Evolutionary conservation across 768 basidiomycete genomes (phyloP).

Genomic region (Auriscalpium vulgare): DNA sequence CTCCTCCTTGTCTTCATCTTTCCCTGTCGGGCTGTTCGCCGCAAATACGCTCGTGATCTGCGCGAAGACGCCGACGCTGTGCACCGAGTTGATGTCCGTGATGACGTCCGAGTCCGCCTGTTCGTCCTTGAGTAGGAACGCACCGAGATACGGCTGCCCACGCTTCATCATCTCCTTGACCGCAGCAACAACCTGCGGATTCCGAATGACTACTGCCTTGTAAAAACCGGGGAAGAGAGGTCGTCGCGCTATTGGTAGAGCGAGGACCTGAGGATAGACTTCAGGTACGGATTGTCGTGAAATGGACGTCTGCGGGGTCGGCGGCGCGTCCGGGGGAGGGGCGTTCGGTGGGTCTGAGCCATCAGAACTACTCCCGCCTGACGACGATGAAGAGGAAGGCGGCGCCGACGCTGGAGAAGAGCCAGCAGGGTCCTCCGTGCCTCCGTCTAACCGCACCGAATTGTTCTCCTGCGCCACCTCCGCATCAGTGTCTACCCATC

Average conservation of each 20-base stretch:
- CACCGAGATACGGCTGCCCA: constrained; percentile 94
- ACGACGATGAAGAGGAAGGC: constrained; percentile 34
- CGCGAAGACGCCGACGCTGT: constrained; percentile 91
- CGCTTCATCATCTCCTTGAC: constrained; percentile 96
- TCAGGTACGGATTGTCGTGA: constrained; percentile 87
- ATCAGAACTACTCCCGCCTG: constrained; percentile 29
- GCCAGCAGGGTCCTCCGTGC: constrained; percentile 7
- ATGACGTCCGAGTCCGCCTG: constrained; percentile 90
- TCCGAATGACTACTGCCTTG: constrained; percentile 91
- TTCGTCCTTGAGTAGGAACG: constrained; percentile 93
- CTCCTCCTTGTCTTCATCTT: constrained; percentile 74
- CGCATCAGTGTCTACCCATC: neutral
- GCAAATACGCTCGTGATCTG: constrained; percentile 93
- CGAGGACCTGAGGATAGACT: constrained; percentile 87
- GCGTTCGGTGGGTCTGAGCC: constrained; percentile 31
- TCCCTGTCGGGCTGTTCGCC: constrained; percentile 41
- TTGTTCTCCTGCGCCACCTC: neutral
- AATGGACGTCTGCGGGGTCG: constrained; percentile 44
- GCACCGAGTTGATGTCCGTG: constrained; percentile 78
- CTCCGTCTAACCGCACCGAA: constrained; percentile 6
- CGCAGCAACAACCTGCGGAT: constrained; percentile 85
- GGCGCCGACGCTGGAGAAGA: constrained; percentile 27
- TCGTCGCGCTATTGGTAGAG: constrained; percentile 88
- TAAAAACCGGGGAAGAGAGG: constrained; percentile 98
- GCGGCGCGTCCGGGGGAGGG: constrained; percentile 30